phyloP scores from a whole-genome alignment of 202 grass and related monocot genomes.

The Zoysia matrella region DNA sequence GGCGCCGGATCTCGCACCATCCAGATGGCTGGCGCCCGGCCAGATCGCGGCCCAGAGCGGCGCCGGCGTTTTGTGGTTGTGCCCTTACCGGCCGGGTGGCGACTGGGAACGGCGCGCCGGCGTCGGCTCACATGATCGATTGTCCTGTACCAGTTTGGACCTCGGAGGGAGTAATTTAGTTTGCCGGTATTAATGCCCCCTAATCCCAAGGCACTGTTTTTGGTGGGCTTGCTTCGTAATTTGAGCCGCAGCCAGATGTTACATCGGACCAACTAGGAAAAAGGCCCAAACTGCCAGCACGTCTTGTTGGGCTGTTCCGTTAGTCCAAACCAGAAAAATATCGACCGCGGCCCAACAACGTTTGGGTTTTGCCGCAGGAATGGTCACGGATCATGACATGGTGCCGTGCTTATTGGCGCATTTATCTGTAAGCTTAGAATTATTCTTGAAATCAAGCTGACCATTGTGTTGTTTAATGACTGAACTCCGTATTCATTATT shows the following conservation, averaged over 20 bases:
- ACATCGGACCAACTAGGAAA: too few species aligned
- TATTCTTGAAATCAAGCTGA: neutral
- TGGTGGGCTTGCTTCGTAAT: neutral
- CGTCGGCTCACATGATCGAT: neutral
- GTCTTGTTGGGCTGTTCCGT: neutral
- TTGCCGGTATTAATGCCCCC: neutral
- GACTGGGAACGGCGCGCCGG: neutral
- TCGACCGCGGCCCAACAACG: neutral
- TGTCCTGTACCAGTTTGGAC: neutral
- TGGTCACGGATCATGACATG: neutral
- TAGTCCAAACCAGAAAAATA: neutral
- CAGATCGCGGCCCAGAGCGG: neutral
- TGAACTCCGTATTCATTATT: neutral
- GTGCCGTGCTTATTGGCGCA: neutral
- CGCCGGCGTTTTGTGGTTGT: neutral
- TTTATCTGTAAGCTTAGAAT: neutral
- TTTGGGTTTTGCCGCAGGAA: neutral
- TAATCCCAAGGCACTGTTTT: neutral
- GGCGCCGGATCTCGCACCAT: neutral
- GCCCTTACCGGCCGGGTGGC: neutral
- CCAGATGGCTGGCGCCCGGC: neutral
- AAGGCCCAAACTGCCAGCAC: too few species aligned
- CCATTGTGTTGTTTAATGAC: neutral
- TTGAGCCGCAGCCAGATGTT: neutral
- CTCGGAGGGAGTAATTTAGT: neutral